Evolutionary conservation across 2,329 filamentous ascomycete species (phyloP).

Genomic region (Hymenoscyphus linearis): DNA sequence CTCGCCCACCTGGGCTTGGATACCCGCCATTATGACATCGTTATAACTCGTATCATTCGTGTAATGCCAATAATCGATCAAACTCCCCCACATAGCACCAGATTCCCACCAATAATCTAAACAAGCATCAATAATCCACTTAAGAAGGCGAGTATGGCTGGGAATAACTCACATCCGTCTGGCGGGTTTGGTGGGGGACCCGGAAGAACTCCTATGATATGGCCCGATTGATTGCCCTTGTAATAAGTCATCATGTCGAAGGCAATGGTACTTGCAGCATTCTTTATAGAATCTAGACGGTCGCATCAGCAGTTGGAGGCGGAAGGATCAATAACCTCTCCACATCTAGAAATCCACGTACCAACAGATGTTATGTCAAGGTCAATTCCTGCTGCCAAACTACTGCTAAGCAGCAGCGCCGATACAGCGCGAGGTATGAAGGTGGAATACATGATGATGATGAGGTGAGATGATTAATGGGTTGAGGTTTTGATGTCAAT

Average conservation of each 20-base stretch:
- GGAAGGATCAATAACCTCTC: constrained; percentile 24
- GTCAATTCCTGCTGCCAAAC: constrained; percentile 30
- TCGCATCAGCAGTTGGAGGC: not conserved
- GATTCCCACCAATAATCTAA: constrained; percentile 54
- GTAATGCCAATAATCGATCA: constrained; percentile 40
- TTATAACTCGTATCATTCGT: constrained; percentile 56
- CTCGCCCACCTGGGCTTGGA: constrained; percentile 53
- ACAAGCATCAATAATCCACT: not conserved
- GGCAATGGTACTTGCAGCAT: constrained; percentile 29
- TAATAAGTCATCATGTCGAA: constrained; percentile 39
- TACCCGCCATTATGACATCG: constrained; percentile 45
- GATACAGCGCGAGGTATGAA: constrained; percentile 22
- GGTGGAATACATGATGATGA: constrained; percentile 20
- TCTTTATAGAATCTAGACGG: constrained; percentile 34
- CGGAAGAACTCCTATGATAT: constrained; percentile 45
- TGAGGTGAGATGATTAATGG: not conserved
- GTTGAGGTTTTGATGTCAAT: constrained; percentile 4
- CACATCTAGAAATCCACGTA: not conserved
- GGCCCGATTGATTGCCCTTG: constrained; percentile 34
- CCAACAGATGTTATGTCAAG: constrained; percentile 27
- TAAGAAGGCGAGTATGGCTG: not conserved
- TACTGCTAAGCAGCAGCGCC: constrained; percentile 18
- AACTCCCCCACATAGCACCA: constrained; percentile 34
- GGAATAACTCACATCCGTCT: constrained; percentile 26
- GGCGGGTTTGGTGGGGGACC: constrained; percentile 36